Conservation (phyloP, 2,329 filamentous ascomycete species). For the Aspergillus ustus region DNA sequence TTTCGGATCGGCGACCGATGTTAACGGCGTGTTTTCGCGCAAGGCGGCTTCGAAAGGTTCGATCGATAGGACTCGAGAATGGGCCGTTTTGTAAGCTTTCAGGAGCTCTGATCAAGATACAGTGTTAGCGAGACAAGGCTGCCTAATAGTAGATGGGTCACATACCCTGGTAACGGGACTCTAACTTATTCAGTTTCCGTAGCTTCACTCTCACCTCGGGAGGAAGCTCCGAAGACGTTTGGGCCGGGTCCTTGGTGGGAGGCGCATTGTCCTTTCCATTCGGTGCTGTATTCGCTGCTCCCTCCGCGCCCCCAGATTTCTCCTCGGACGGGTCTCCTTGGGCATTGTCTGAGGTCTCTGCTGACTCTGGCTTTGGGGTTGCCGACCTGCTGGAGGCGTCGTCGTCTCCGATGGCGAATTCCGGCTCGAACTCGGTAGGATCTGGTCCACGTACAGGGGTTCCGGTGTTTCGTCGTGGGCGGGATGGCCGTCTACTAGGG, state of each 20-base stretch:
- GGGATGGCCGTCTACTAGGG: constrained; percentile 34
- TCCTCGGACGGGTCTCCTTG: constrained; percentile 29
- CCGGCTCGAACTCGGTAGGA: constrained; percentile 83
- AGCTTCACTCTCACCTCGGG: constrained; percentile 76
- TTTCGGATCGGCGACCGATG: constrained; percentile 82
- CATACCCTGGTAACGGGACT: constrained; percentile 81
- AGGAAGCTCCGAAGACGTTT: constrained; percentile 62
- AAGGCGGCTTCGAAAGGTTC: constrained; percentile 92
- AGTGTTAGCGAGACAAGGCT: constrained; percentile 1
- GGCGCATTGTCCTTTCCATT: constrained; percentile 27
- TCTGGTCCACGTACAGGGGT: constrained; percentile 68
- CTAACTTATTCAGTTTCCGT: constrained; percentile 86
- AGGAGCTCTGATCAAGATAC: constrained; percentile 69
- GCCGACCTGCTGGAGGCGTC: constrained; percentile 67
- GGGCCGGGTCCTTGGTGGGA: constrained; percentile 28
- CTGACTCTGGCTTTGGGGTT: constrained; percentile 60
- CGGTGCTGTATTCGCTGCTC: constrained; percentile 23
- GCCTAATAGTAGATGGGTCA: background rate
- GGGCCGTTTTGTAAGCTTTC: constrained; percentile 88
- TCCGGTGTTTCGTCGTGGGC: constrained; percentile 41
- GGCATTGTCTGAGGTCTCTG: constrained; percentile 34
- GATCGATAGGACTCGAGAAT: constrained; percentile 82
- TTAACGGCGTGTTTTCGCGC: constrained; percentile 88
- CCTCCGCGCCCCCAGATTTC: constrained; percentile 29
- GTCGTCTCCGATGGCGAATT: constrained; percentile 85